Evolutionary conservation across 139 green algal genomes (phyloP).

Genomic region (Tetraselmis chui): DNA sequence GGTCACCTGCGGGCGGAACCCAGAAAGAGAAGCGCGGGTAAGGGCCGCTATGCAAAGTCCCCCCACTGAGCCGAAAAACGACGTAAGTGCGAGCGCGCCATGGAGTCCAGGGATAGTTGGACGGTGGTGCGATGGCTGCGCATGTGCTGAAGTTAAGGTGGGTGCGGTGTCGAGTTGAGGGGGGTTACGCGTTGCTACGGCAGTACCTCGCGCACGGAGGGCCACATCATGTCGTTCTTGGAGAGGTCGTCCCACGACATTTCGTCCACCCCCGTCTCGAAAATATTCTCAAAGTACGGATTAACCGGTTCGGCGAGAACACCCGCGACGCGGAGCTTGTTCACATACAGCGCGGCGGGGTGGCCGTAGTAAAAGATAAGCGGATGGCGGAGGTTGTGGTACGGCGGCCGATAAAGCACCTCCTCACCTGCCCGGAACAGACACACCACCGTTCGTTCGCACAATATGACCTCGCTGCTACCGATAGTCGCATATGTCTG

Average conservation of each 20-base stretch:
- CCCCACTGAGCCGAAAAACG: too few species aligned
- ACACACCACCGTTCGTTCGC: too few species aligned
- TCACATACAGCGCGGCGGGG: slow-evolving; percentile 66
- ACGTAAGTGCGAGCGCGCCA: too few species aligned
- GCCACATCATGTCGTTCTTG: slow-evolving; percentile 67
- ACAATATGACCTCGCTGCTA: too few species aligned
- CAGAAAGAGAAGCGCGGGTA: too few species aligned
- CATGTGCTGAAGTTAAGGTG: too few species aligned
- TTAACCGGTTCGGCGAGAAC: slow-evolving; percentile 54
- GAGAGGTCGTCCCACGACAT: slow-evolving; percentile 77
- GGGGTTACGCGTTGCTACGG: too few species aligned
- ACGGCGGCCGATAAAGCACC: slow-evolving; percentile 61
- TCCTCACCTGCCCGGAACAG: slow-evolving; percentile 41
- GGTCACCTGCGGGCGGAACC: slow-evolving; percentile 24
- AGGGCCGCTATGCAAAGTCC: too few species aligned
- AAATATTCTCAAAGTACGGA: slow-evolving; percentile 36
- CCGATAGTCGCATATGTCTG: too few species aligned
- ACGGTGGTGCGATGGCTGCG: too few species aligned
- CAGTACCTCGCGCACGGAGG: slow-evolving; percentile 16
- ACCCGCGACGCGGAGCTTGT: slow-evolving; percentile 76
- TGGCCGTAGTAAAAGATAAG: slow-evolving; percentile 83
- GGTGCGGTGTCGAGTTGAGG: too few species aligned
- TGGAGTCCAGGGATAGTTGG: too few species aligned
- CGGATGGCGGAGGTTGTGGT: slow-evolving; percentile 75
- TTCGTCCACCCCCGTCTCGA: slow-evolving; percentile 77